Base-by-base conservation (phyloP, 352 stramenopile species). In the Globisporangium nodosum region DNA sequence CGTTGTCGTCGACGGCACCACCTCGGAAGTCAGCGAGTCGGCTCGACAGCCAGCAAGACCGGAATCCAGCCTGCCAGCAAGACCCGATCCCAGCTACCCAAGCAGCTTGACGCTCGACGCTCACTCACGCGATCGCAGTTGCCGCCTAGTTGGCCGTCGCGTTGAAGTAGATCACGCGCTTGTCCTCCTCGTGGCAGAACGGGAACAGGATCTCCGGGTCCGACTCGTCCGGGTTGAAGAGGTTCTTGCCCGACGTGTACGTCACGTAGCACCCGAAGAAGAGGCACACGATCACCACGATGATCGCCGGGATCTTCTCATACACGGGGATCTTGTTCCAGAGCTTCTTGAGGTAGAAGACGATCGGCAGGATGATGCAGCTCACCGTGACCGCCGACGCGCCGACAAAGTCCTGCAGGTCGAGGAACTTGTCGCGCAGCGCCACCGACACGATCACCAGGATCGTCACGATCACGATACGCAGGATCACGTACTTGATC, bases 341-440 rank as follows among this genome's bases (percentile, higher is more conserved):
- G 9, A 68, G 52, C n/a, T 54, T 45, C 46, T 65, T 65, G 24
- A 60, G 45, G 52, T 65, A 59, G 39, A 65, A 68, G 47, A 68
- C 43, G 39, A 75, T 75, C 2, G 71, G 71, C 12, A 84, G 24
- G 11, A 84, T 30, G 53, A 84, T 84, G 18, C 61, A 79, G 53
- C 69, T 76, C 27, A 73, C 40, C 18, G 67, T 77, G 37, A 79
- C 78, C 39, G 70, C 72, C 37, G 74, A 81, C 0, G 74, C 58
- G 5, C 71, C 71, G 5, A 58, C 61, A 27, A 84, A 84, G 53
- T 79, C 71, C 0, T 59, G 54, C 40, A 79, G 54, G 40, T 76
- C 71, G n/a, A 57, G 50, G 39, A 84, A 81, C n/a, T 76, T 61
- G 66, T 84, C 68, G 52, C 75, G 67, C 20, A 84, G 48, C 1